phyloP scores from a whole-genome alignment of 1,139 yeast species.

The Geotrichum cucujoidarum region DNA sequence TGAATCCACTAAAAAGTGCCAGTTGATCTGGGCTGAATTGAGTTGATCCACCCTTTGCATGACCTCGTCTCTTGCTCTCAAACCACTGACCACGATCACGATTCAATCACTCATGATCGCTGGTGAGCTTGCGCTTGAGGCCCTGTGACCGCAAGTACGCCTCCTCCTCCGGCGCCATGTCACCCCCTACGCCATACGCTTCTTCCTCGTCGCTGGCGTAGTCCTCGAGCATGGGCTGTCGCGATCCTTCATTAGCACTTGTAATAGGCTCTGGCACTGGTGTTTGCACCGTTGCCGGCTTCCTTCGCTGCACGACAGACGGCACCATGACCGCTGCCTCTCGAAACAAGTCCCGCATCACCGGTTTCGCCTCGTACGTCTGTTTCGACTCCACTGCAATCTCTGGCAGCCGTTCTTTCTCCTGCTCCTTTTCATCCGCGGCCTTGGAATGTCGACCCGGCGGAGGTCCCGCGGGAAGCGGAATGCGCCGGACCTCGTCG shows the following conservation, averaged over 20 bases:
- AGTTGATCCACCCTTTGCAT: too few relatives aligned
- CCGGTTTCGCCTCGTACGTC: conserved; percentile 29
- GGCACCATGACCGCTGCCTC: conserved; percentile 28
- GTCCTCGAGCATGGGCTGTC: conserved; percentile 14
- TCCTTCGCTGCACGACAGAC: conserved; percentile 21
- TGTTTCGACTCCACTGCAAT: conserved; percentile 22
- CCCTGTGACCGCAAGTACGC: conserved; percentile 5
- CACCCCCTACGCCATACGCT: conserved; percentile 6
- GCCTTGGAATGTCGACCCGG: conserved; percentile 12
- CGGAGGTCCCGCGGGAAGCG: conserved; percentile 24
- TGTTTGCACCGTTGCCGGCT: neutral
- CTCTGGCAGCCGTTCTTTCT: conserved; percentile 10
- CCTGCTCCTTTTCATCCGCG: conserved; percentile 1
- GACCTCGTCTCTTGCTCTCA: too few relatives aligned
- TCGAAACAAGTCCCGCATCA: conserved; percentile 25
- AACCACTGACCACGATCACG: too few relatives aligned
- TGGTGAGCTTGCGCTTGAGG: neutral
- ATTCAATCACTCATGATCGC: too few relatives aligned
- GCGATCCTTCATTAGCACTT: neutral
- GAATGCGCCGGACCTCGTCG: conserved; percentile 24
- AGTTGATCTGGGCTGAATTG: too few relatives aligned
- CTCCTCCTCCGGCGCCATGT: conserved; percentile 17
- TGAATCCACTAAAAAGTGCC: too few relatives aligned
- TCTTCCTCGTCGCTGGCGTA: conserved; percentile 10
- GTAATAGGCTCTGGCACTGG: neutral